These are phyloP conservation scores for Pharnaceum exiguum DNA, from an alignment of 148 eudicot genomes.

Conservation along the genomic window DNA sequence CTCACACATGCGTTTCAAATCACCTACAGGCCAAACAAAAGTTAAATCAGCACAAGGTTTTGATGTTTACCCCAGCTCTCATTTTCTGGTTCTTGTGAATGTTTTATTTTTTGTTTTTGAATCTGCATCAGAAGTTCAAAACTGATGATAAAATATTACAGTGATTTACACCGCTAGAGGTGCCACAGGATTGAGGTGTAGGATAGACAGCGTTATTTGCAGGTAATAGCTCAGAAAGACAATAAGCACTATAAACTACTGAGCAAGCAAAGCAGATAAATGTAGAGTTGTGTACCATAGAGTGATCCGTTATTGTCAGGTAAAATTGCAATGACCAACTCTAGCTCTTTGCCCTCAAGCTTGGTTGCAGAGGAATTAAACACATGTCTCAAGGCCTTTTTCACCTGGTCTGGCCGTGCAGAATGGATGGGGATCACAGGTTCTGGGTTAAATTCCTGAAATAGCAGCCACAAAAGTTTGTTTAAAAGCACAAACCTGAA, in stretches of 20 bases:
- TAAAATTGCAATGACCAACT: constrained; percentile 61
- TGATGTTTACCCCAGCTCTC: not conserved
- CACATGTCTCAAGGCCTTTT: constrained; percentile 62
- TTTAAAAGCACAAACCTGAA: not conserved
- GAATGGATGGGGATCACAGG: constrained; percentile 62
- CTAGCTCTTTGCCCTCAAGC: constrained; percentile 59
- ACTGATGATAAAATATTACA: too few relatives aligned
- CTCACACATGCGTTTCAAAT: constrained; percentile 79
- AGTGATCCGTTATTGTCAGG: constrained; percentile 81
- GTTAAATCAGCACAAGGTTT: constrained; percentile 2
- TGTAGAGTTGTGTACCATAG: constrained; percentile 41
- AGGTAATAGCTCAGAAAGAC: not conserved
- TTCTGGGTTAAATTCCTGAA: constrained; percentile 61
- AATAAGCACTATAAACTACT: not conserved
- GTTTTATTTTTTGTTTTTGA: too few relatives aligned
- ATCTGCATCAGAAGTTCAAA: too few relatives aligned
- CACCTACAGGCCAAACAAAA: constrained; percentile 39
- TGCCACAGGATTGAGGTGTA: too few relatives aligned
- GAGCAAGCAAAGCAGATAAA: not conserved
- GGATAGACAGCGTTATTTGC: too few relatives aligned
- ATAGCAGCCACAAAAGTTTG: not conserved
- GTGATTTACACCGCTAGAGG: too few relatives aligned
- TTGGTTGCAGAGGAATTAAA: constrained; percentile 38
- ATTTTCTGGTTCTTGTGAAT: not conserved
- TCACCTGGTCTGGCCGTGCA: constrained; percentile 72